Evolutionary conservation across 2,329 filamentous ascomycete species (phyloP).

Genomic region (Aspergillus proliferans): DNA sequence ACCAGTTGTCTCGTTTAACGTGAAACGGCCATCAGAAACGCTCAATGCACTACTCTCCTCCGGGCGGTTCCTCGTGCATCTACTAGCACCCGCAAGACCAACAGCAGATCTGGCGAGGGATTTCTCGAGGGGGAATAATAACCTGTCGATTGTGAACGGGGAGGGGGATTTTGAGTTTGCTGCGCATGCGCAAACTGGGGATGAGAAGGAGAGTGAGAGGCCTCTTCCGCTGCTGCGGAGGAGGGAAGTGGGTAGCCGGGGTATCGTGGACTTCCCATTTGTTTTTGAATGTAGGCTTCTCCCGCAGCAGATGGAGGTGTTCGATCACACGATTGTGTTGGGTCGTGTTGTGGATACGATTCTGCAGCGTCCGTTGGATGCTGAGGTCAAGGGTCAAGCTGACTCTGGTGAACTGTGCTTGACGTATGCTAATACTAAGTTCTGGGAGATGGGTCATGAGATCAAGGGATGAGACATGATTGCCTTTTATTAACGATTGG

Average conservation of each 20-base stretch:
- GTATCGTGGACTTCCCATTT: constrained; percentile 30
- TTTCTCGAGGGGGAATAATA: constrained; percentile 36
- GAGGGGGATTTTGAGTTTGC: constrained; percentile 25
- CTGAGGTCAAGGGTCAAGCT: neutral
- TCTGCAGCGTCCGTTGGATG: constrained; percentile 4
- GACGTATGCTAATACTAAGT: constrained; percentile 38
- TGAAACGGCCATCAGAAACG: constrained; percentile 52
- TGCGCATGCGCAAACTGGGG: constrained; percentile 4
- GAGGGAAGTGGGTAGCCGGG: constrained; percentile 3
- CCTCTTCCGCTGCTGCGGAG: constrained; percentile 25
- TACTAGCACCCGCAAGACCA: constrained; percentile 35
- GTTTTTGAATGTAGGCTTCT: constrained; percentile 35
- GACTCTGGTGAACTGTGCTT: constrained; percentile 24
- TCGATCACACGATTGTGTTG: constrained; percentile 37
- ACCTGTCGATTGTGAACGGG: constrained; percentile 23
- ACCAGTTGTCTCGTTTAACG: constrained; percentile 58
- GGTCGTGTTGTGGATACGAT: constrained; percentile 30
- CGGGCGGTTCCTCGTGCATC: constrained; percentile 45
- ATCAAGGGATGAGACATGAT: constrained; percentile 13
- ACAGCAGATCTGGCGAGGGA: constrained; percentile 34
- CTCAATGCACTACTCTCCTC: constrained; percentile 46
- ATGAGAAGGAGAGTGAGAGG: neutral
- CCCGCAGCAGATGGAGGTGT: constrained; percentile 30
- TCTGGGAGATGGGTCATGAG: constrained; percentile 36
- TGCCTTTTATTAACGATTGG: neutral